These are phyloP conservation scores for Lentinula sp. DNA, from an alignment of 768 basidiomycete species.

Conservation along the genomic window DNA sequence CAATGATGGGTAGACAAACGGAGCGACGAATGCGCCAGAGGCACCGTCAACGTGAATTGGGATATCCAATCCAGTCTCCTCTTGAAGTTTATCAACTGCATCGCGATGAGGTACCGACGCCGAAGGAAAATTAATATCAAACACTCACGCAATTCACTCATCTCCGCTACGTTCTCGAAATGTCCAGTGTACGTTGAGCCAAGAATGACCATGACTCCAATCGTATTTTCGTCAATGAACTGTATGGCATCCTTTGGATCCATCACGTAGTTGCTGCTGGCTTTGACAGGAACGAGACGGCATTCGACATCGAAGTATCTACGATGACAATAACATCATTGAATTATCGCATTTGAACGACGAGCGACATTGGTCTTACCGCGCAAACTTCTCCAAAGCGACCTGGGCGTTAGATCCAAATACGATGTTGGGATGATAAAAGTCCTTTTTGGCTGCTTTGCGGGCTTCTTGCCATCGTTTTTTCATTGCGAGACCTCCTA, in stretches of 20 bases:
- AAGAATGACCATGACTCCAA: constrained; percentile 55
- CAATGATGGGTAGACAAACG: constrained; percentile 51
- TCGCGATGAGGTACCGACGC: neutral
- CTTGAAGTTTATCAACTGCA: constrained; percentile 47
- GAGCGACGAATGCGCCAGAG: constrained; percentile 58
- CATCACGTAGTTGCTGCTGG: constrained; percentile 44
- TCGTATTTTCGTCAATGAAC: constrained; percentile 65
- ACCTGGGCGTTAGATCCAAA: constrained; percentile 61
- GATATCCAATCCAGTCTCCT: constrained; percentile 48
- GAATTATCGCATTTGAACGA: neutral
- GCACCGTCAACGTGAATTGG: constrained; percentile 69
- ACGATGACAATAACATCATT: neutral
- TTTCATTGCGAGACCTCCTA: constrained; percentile 67
- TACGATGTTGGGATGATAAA: constrained; percentile 50
- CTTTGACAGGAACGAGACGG: constrained; percentile 41
- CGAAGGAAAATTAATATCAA: neutral
- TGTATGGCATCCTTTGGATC: constrained; percentile 50
- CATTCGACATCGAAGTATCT: constrained; percentile 60
- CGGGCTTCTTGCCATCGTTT: constrained; percentile 60
- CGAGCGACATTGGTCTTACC: constrained; percentile 19
- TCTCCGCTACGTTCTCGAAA: constrained; percentile 54
- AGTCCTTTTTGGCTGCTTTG: constrained; percentile 52
- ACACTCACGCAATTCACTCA: constrained; percentile 27
- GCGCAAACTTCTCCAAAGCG: constrained; percentile 59
- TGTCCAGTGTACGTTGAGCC: constrained; percentile 57